Evolutionary conservation across 768 basidiomycete genomes (phyloP).

Genomic region (Hortiboletus campestris): DNA sequence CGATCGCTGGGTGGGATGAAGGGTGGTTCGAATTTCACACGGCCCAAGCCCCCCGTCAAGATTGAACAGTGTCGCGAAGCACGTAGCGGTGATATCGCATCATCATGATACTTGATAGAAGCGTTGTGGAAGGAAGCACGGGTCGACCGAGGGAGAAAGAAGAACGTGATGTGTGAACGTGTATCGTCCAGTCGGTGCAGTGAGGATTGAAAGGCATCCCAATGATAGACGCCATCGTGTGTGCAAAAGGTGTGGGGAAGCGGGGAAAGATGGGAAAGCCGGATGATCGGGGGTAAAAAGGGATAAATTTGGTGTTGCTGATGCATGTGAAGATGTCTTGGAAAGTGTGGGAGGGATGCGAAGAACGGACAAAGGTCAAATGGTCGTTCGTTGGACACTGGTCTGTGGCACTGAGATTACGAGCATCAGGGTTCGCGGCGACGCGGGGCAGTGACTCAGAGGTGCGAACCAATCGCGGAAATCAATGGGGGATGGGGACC

Average conservation of each 20-base stretch:
- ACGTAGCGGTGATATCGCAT: constrained; percentile 17
- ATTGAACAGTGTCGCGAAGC: constrained; percentile 5
- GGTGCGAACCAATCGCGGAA: background rate
- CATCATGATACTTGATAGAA: constrained; percentile 19
- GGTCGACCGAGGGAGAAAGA: constrained; percentile 10
- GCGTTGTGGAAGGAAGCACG: constrained; percentile 25
- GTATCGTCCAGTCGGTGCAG: constrained; percentile 9
- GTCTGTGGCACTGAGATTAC: background rate
- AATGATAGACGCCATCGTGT: background rate
- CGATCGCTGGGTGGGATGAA: background rate
- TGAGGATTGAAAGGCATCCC: background rate
- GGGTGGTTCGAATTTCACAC: constrained; percentile 7
- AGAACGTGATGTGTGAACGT: constrained; percentile 6
- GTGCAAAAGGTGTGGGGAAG: constrained; percentile 18
- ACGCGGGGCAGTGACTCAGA: background rate
- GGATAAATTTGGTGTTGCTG: constrained; percentile 2
- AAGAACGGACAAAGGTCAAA: background rate
- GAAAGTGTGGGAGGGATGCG: background rate
- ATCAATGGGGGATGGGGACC: background rate
- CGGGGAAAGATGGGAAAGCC: constrained; percentile 25
- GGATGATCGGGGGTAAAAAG: constrained; percentile 4
- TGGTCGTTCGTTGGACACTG: background rate
- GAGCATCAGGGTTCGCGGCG: background rate
- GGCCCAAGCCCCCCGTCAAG: constrained; percentile 9
- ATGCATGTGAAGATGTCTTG: background rate